Evolutionary conservation across 1,284 basidiomycete genomes (phyloP).

Genomic region (Apiotrichum mycotoxinovorans): DNA sequence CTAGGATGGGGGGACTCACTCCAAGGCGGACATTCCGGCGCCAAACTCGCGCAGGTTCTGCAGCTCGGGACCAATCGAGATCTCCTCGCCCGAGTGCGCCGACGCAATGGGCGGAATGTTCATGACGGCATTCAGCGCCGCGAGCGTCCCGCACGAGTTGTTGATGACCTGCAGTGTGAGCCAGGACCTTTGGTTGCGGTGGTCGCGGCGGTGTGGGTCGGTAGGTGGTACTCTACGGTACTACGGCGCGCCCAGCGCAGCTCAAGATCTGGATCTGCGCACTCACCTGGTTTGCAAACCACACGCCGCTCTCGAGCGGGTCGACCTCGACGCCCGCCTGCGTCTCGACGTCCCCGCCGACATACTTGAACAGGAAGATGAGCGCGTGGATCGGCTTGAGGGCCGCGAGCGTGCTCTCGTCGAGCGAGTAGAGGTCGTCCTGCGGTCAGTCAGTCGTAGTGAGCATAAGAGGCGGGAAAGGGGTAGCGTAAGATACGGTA

Average conservation of each 20-base stretch:
- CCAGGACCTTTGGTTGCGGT: too few species aligned
- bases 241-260: not conserved
- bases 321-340: slow-evolving; percentile 54
- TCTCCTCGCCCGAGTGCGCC: not conserved
- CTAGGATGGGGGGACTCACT: slow-evolving; percentile 33
- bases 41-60: slow-evolving; percentile 73
- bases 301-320: slow-evolving; percentile 68
- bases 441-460: slow-evolving; percentile 13
- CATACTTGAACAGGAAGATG: slow-evolving; percentile 92
- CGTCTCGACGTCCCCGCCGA: slow-evolving; percentile 55
- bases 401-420: slow-evolving; percentile 63
- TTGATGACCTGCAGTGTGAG: slow-evolving; percentile 65
- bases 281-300: slow-evolving; percentile 74
- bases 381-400: slow-evolving; percentile 79
- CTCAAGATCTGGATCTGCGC: not conserved
- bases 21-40: slow-evolving; percentile 72
- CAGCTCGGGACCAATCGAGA: slow-evolving; percentile 56
- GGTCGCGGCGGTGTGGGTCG: too few species aligned
- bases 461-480: not conserved
- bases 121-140: slow-evolving; percentile 86
- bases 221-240: too few species aligned
- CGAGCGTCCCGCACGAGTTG: slow-evolving; percentile 88
- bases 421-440: slow-evolving; percentile 84
- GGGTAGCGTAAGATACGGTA: not conserved
- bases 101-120: slow-evolving; percentile 57